Evolutionary conservation across 2,329 filamentous ascomycete genomes (phyloP).

Genomic region (Exophiala oligosperma): DNA sequence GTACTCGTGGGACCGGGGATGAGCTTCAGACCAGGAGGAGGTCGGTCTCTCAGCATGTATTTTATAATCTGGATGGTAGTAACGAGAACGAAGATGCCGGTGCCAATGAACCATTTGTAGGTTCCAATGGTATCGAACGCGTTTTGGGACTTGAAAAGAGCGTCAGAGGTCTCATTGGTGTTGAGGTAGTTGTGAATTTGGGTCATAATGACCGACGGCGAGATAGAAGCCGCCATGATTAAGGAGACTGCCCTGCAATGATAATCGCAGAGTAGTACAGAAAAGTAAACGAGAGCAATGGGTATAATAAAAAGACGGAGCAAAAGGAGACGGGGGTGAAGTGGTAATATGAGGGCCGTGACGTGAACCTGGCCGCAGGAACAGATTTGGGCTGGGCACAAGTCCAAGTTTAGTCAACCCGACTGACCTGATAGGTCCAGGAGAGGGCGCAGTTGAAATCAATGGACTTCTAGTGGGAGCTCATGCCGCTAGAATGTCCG

Average conservation of each 20-base stretch:
- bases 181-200: slow-evolving; percentile 28
- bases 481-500: slow-evolving; percentile 7
- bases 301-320: slow-evolving; percentile 9
- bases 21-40: slow-evolving; percentile 30
- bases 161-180: slow-evolving; percentile 26
- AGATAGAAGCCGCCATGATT: slow-evolving; percentile 30
- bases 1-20: slow-evolving; percentile 28
- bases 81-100: slow-evolving; percentile 27
- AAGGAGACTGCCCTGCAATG: slow-evolving; percentile 8
- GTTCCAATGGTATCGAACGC: slow-evolving; percentile 27
- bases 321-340: slow-evolving; percentile 9
- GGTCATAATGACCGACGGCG: slow-evolving; percentile 33
- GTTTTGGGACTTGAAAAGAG: slow-evolving; percentile 28
- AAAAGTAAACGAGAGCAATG: slow-evolving; percentile 13
- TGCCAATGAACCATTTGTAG: slow-evolving; percentile 32
- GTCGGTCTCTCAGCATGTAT: slow-evolving; percentile 27
- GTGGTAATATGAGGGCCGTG: slow-evolving; percentile 5
- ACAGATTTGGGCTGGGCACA: not conserved
- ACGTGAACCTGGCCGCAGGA: not conserved
- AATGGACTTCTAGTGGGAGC: not conserved
- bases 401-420: not conserved
- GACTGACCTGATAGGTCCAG: slow-evolving; percentile 14
- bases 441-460: slow-evolving; percentile 16
- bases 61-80: slow-evolving; percentile 42
- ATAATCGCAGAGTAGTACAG: slow-evolving; percentile 12